Conservation (phyloP, 2,329 filamentous ascomycete genomes). For the Lecanosticta acicola region DNA sequence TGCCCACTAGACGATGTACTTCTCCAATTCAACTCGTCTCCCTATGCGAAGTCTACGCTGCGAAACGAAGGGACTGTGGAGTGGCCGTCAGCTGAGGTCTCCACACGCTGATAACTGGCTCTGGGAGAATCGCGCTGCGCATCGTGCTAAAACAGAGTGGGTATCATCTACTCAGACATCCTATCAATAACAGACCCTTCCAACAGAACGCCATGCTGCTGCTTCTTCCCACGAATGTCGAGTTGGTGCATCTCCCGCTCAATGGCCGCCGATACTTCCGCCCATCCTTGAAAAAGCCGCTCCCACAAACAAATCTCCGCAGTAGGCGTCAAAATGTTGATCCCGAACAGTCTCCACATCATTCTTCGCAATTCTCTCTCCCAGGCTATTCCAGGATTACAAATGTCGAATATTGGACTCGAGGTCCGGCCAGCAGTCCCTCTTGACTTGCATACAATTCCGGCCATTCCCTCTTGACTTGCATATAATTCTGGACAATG, state of each 20-base stretch:
- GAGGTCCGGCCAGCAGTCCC: conserved; percentile 37
- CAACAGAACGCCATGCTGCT: not conserved
- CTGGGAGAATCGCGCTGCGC: too few relatives aligned
- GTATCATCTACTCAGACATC: too few relatives aligned
- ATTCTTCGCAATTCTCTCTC: conserved; percentile 46
- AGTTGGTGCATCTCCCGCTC: conserved; percentile 8
- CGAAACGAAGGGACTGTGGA: too few relatives aligned
- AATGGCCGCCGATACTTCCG: conserved; percentile 10
- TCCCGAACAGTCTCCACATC: conserved; percentile 46
- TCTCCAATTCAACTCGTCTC: too few relatives aligned
- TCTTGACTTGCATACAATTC: too few relatives aligned
- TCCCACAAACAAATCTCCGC: conserved; percentile 21
- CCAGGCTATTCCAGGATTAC: conserved; percentile 31
- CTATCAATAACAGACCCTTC: not conserved
- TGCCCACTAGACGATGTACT: too few relatives aligned
- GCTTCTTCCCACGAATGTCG: not conserved
- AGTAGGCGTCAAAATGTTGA: conserved; percentile 40
- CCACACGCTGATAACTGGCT: too few relatives aligned
- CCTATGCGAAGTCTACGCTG: too few relatives aligned
- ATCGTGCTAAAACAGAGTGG: too few relatives aligned
- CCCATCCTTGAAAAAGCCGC: conserved; percentile 18
- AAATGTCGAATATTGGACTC: conserved; percentile 36
- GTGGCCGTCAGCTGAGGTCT: too few relatives aligned
- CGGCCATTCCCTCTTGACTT: conserved; percentile 38
- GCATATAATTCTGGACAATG: conserved; percentile 22